Base-by-base conservation (phyloP, 2,329 filamentous ascomycete genomes). In the Beauveria rudraprayagi region DNA sequence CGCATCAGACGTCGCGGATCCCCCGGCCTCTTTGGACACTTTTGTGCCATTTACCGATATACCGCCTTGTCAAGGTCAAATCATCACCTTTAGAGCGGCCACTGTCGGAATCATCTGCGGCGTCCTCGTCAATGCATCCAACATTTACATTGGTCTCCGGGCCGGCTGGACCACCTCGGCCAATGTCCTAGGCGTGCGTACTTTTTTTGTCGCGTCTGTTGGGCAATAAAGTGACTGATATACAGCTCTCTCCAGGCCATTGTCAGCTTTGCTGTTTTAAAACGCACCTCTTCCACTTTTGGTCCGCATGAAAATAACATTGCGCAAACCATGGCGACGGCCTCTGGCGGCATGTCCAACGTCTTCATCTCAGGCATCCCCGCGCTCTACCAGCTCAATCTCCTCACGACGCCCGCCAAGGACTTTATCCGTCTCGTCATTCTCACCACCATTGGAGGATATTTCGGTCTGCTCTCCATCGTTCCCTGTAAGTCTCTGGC, bases 281-380 rank as follows among this genome's bases (percentile, higher is more conserved):
- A 60, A 10, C 58, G 58, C 5, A 16, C 58, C 2, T 54, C 50
- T 4, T 55, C 50, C 2, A 26, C 26, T 1, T 61, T 64, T n/a
- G 62, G 62, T 14, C 56, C 61, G 14, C 60, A 64, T 16, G 61
- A 64, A 34, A 63, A 64, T 22, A 61, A 61, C 26, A 63, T 64
- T 19, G 48, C 58, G 16, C 61, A 64, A 30, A 61, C 57, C 41
- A 52, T 55, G 43, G 56, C 62, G 24, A 63, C 60, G 6, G 55
- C 62, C 1, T 48, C 56, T 1, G 63, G 63, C 26, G 56, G 60
- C 55, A 61, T 62, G 14, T 56, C 55, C 41, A 58, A 61, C 43
- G 48, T 62, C 26, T 62, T 62, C 50, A 62, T 64, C n/a, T 59
- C 53, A 3, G 63, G 56, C 30, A 58, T 64, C 26, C 63, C 63